Base-by-base conservation (phyloP, 495 filamentous ascomycete genomes). In the Hypoxylon rickii region DNA sequence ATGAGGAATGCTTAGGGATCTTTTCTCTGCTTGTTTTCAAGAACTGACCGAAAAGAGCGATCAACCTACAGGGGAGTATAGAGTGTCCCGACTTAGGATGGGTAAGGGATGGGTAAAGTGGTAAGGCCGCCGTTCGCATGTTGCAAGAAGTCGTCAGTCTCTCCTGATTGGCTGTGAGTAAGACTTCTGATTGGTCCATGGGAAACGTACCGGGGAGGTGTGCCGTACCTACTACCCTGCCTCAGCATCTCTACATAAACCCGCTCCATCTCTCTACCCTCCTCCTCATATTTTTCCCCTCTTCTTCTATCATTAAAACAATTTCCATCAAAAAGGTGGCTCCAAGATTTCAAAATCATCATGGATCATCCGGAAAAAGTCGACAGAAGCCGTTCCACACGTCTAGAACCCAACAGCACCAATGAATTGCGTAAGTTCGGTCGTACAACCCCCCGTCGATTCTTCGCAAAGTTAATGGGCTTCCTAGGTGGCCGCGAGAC, bases 191-290 rank as follows among this genome's bases (percentile, higher is more conserved):
- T 61, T 61, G 51, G 58, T 33, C 18, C 4, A 53, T 18, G 0
- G 3, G 10, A 31, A 24, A 19, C 13, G 21, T 34, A 51, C 34
- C 26, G 12, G 44, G 57, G 44, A 26, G 19, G 32, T 13, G 24
- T 53, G 50, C 37, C 37, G 12, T 43, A 58, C 46, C 11, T 55
- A 15, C 36, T 45, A 40, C 51, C 51, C 57, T 55, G 51, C 51
- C 58, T 61, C 29, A 44, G 55, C 38, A 55, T 42, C 46, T 55
- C 46, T 59, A 55, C 46, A 61, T 61, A 61, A 61, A 61, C 52
- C 52, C 52, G 57, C 37, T 13, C 40, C 12, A 12, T 53, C n/a
- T 42, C 52, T 48, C 47, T 62, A 57, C 43, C 51, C 52, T 62
- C 51, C 52, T 62, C 34, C 15, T 62, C 47, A 12, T 52, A 16